Evolutionary conservation across 108 stramenopile genomes (phyloP), one percentile per base, ranked within the genome.

Genomic region (Pelagomonas calceolata): DNA sequence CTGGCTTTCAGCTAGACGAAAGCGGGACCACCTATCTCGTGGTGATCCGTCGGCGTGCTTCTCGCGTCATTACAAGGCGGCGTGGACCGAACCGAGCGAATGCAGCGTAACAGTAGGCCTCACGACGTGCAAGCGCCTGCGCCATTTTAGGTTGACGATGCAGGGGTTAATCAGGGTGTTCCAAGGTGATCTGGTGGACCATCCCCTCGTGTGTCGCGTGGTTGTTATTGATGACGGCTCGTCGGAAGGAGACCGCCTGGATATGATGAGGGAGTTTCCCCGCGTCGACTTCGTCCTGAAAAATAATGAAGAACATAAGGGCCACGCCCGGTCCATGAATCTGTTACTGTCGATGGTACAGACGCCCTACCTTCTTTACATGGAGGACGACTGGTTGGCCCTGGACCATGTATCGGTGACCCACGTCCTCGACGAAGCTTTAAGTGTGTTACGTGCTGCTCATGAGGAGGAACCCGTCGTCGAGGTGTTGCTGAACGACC

Each of bases 401-500:
- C n/a, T 34, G 7, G 68, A 68, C 34, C 43, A 26, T 0, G 29
- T 10, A 39, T 0, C 36, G 10, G 34, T 0, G 36, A 16, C 37
- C 30, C 16, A 68, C 35, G 36, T 69, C 29, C 1, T 69, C 10
- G n/a, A 1, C 21, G 30, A 73, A 16, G 39, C 75, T 44, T 30
- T 74, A 37, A 35, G 0, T 0, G 44, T 73, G 14, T 12, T 43
- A 5, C 9, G 12, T 5, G 46, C 15, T 18, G 7, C 32, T 0
- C 36, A 29, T 46, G 0, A 35, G n/a, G 32, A 17, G 34, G 18
- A 26, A 30, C 31, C 35, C 31, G 30, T n/a, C 68, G 30, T 74
- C n/a, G 45, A 79, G 72, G 78, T 79, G 4, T 66, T 79, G 3
- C 44, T 79, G 14, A 79, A 79, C 51, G 78, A 79, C 71, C 78